Base-by-base conservation (phyloP, 2,329 filamentous ascomycete species). In the Periconia sp. region DNA sequence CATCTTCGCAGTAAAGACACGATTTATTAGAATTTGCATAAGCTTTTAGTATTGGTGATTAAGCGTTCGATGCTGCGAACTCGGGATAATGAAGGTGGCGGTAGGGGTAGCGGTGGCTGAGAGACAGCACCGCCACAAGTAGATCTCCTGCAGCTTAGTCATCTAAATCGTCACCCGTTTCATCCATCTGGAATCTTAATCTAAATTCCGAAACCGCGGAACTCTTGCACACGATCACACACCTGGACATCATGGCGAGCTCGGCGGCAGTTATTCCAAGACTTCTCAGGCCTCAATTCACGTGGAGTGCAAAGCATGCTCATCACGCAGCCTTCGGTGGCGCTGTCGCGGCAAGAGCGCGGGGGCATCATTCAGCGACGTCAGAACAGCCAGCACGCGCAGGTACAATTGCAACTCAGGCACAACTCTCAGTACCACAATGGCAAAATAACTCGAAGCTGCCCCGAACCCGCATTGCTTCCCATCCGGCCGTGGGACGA, bases 261-360 rank as follows among this genome's bases (percentile, higher is more conserved):
- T 45, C 58, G 41, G 59, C 62, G 45, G 62, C 64, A 20, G 63
- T 63, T 41, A 65, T 76, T 50, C 70, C 74, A 50, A 74, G 74
- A 45, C 71, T 75, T 37, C 59, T 76, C n/a, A 50, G 75, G 2
- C 74, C 74, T 6, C 70, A 64, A 43, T 61, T 72, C 20, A 70
- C 72, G 37, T 74, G 71, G 71, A 65, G 67, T 17, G 47, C 64
- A 11, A 68, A 63, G 48, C 56, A 60, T 15, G 50, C 69, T 14
- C 61, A 63, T 19, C 69, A 67, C 13, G 45, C 53, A 42, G 49
- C 50, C 20, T 53, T 59, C 40, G 50, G 55, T 18, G 45, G 35
- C 23, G 42, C 53, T 46, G 35, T 59, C 6, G 58, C 61, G 46
- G 54, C 59, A 40, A 54, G 59, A 55, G 63, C 58, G 23, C 57